Evolutionary conservation across 148 eudicot species (phyloP).

Genomic region (Amaranthus palmeri): DNA sequence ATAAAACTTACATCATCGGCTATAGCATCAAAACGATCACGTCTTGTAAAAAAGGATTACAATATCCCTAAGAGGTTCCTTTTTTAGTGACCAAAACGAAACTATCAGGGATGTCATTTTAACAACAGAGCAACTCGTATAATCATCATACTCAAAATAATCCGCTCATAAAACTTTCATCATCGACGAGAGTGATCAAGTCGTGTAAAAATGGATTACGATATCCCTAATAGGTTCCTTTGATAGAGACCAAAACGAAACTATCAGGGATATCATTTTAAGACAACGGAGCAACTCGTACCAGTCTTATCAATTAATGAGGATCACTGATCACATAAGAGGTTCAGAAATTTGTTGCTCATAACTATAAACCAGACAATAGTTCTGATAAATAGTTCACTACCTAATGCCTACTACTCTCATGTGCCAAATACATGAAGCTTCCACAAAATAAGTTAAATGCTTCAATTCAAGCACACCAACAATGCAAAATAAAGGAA

Average conservation of each 20-base stretch:
- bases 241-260: neutral
- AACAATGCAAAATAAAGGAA: constrained; percentile 14
- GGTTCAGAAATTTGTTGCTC: constrained; percentile 10
- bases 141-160: too few species aligned
- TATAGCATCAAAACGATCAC: too few species aligned
- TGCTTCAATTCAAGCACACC: constrained; percentile 5
- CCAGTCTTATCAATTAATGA: neutral
- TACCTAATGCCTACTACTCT: constrained; percentile 2
- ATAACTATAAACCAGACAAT: neutral
- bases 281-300: neutral
- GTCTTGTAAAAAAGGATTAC: too few species aligned
- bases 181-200: too few species aligned
- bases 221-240: neutral
- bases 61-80: too few species aligned
- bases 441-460: neutral
- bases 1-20: too few species aligned
- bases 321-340: neutral
- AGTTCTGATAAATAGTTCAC: constrained; percentile 10
- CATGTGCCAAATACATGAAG: constrained; percentile 14
- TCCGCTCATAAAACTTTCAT: neutral
- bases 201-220: too few species aligned
- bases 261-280: neutral
- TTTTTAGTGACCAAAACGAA: too few species aligned
- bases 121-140: too few species aligned
- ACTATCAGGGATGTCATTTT: too few species aligned